Base-by-base conservation (phyloP, 2,329 filamentous ascomycete genomes). In the Verticillium tricorpus region DNA sequence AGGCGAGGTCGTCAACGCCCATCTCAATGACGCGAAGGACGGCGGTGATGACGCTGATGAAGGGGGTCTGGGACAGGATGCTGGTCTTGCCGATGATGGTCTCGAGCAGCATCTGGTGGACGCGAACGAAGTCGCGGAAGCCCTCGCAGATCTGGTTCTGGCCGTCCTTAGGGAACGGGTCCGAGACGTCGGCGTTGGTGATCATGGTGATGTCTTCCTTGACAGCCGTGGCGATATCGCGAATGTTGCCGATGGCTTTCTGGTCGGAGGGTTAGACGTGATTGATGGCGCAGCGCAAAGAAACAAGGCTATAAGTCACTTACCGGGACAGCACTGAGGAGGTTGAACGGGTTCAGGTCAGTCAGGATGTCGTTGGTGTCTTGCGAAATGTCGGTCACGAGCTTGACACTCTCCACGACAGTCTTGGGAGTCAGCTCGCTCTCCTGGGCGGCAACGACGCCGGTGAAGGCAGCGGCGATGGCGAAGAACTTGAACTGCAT, bases 91-190 rank as follows among this genome's bases (percentile, higher is more conserved):
- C 66, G 19, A 70, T 64, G 35, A 69, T 45, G 22, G 61, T 60
- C 12, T 65, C 54, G 57, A 70, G 65, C 15, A 70, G 61, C 3
- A 61, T 35, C 19, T 63, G 59, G 58, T 70, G 67, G 54, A 65
- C 60, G 7, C 56, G 8, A 31, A 65, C 59, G 37, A 69, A 67
- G 50, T 56, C 52, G 17, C 14, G 2, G 58, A 68, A 63, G 34
- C 63, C 59, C 12, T 60, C 54, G 63, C 62, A 67, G 32, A 69
- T 50, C 25, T 56, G 25, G 19, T 45, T 56, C 61, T 68, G 66
- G n/a, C 64, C 66, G 22, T 45, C 32, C 28, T 60, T 37, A 12
- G 63, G 15, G 56, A 58, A 65, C 7, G 34, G 32, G 5, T 62
- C 60, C 14, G 31, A 39, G 19, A 32, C 34, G 12, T 56, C 39